Base-by-base conservation (phyloP, 2,329 filamentous ascomycete genomes). In the Alternaria tenuissima region DNA sequence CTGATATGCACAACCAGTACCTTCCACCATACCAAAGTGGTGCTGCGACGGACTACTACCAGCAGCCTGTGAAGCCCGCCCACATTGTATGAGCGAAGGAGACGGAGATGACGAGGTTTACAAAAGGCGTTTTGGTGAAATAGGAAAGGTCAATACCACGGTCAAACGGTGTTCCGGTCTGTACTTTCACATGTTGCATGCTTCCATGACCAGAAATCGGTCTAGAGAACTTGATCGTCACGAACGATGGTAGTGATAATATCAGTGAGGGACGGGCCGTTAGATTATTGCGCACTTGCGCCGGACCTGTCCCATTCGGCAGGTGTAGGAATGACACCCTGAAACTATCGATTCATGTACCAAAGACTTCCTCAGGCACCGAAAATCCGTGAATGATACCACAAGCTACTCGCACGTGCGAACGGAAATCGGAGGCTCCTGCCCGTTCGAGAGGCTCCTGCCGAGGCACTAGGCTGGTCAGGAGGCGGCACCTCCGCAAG, bases 1-100 rank as follows among this genome's bases (percentile, higher is more conserved):
- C 55, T 18, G 66, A 68, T 39, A 60, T 65, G 30, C 59, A 70
- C 30, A 60, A 57, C 32, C 65, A 65, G n/a, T 64, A 68, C 18
- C 53, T 66, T n/a, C 63, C 67, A 2, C 64, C 67, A 42, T 69
- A 70, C 42, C 66, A 70, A 26, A 26, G 61, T 9, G 63, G 61
- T 16, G 61, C 68, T 18, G 65, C 68, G 44, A 51, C 44, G 2
- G 69, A 71, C n/a, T 71, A 70, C 52, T 72, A 73, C 38, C 54
- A 69, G 38, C 66, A 70, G 47, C 69, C 71, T 11, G 57, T 59
- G 7, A 76, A 76, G 59, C 69, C 72, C 22, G 71, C 69, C 5
- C 66, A 72, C 22, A 72, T 74, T 34, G 72, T 70, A 3, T 76
- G 62, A 61, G 38, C 12, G 22, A 32, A 26, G 14, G 14, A 7